These are phyloP conservation scores for Debaryomycetaceae sp. DNA, from an alignment of 1,139 yeast genomes.

Conservation along the genomic window DNA sequence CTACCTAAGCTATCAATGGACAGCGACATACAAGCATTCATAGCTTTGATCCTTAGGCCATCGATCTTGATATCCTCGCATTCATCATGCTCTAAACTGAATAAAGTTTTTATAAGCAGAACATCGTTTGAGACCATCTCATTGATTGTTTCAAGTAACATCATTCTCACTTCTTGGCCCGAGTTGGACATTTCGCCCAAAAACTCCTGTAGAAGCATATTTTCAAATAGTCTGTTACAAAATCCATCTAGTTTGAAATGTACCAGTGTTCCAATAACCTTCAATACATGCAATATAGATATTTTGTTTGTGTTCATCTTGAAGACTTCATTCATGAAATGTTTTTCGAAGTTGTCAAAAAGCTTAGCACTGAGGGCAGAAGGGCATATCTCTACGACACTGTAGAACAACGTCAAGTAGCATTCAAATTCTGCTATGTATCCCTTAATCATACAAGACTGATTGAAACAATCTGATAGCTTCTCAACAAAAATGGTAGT, in stretches of 20 bases:
- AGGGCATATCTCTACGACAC: slow-evolving; percentile 1
- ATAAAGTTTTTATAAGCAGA: background rate
- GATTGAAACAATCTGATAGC: slow-evolving; percentile 4
- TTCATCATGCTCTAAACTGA: background rate
- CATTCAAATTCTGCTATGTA: slow-evolving; percentile 2
- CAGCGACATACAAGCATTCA: slow-evolving; percentile 5
- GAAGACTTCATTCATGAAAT: slow-evolving; percentile 8
- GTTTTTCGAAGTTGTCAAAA: slow-evolving; percentile 6
- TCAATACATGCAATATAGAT: slow-evolving; percentile 1
- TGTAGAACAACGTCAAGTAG: slow-evolving; percentile 3
- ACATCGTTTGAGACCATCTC: slow-evolving; percentile 1
- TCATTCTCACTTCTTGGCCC: background rate
- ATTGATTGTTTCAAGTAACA: slow-evolving; percentile 3
- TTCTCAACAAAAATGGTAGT: slow-evolving; percentile 4
- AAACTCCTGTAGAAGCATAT: background rate
- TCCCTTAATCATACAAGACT: slow-evolving; percentile 1
- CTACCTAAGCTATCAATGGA: background rate
- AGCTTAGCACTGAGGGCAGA: slow-evolving; percentile 4
- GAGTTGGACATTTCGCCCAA: background rate
- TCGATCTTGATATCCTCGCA: background rate
- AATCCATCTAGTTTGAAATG: slow-evolving; percentile 2
- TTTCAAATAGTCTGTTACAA: background rate
- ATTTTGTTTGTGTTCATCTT: slow-evolving; percentile 6
- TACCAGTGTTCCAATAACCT: background rate
- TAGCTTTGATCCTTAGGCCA: slow-evolving; percentile 8